phyloP scores from a whole-genome alignment of 768 basidiomycete genomes.

The Tulasnella sp. region DNA sequence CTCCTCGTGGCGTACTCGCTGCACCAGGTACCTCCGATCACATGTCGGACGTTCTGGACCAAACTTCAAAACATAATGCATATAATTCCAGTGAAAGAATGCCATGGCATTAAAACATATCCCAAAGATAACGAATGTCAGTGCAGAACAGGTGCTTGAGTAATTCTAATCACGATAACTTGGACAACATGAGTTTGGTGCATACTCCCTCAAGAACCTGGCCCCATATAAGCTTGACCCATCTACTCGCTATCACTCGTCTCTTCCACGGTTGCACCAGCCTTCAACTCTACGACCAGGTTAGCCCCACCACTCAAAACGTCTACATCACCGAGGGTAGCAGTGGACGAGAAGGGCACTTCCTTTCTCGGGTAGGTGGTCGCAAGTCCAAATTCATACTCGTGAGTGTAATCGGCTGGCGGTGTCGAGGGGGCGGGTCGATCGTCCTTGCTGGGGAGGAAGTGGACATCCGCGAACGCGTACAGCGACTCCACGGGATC shows the following conservation, averaged over 20 bases:
- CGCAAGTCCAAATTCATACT: conserved; percentile 64
- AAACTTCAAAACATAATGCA: too few species aligned
- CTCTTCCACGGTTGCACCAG: background rate
- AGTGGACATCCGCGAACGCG: conserved; percentile 54
- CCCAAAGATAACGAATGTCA: background rate
- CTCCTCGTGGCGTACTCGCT: too few species aligned
- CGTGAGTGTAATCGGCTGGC: conserved; percentile 29
- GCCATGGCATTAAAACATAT: background rate
- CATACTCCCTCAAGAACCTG: too few species aligned
- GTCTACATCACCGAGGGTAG: conserved; percentile 20
- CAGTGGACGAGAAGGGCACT: conserved; percentile 31
- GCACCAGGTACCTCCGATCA: too few species aligned
- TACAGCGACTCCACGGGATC: conserved; percentile 55
- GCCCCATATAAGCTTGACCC: too few species aligned
- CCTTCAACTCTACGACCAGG: conserved; percentile 45
- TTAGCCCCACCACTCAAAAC: conserved; percentile 24
- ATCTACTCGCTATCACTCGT: background rate
- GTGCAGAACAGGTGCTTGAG: background rate
- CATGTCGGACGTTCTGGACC: too few species aligned
- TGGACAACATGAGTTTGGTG: too few species aligned
- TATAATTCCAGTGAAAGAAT: too few species aligned
- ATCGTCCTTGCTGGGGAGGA: conserved; percentile 35
- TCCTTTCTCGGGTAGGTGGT: conserved; percentile 47
- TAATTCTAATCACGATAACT: background rate
- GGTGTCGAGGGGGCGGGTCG: conserved; percentile 26